Base-by-base conservation (phyloP, 345 rosid species). In the Jatropha curcas region DNA sequence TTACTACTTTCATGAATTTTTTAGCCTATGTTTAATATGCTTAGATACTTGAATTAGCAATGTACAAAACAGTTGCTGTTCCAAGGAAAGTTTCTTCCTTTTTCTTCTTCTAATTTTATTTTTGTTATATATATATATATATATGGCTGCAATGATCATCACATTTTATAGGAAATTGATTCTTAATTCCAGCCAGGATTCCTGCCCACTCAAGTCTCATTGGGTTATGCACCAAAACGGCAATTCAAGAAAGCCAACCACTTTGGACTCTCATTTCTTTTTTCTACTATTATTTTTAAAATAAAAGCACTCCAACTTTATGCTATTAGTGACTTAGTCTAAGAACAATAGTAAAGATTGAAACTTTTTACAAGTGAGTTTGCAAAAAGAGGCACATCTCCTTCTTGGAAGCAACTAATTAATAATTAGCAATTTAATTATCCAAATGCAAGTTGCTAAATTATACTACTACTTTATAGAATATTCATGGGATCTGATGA, bases 51-150 rank as follows among this genome's bases (percentile, higher is more conserved):
- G 81, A 69, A 77, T 78, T 85, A 82, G 87, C 79, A 71, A 64
- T 86, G 98, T 84, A 87, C 87, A 92, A 84, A 74, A 82, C 86
- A 73, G 84, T 78, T 81, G 85, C 71, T 75, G 82, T 83, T 82
- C 71, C 82, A 81, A 75, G 79, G 77, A 66, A 78, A 62, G 20
- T 50, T 48, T 60, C 74, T 33, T 67, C 63, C 57, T 19, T 45
- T 37, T 50, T 19, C 45, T 71, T 60, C 20, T 24, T 60, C 33
- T 20, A 52, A 33, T 55, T 56, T 34, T 63, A 64, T 43, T 34
- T 13, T 50, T 27, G 0, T 3, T 55, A n/a, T 56, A 22, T 37
- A 20, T 22, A 22, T n/a, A 55, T 68, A 61, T 39, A 22, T 57
- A 7, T 41, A 2, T 14, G 53, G 53, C 4, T 34, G 51, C 59